Conservation (phyloP, 2,329 filamentous ascomycete species). For the Aspergillus awamori region DNA sequence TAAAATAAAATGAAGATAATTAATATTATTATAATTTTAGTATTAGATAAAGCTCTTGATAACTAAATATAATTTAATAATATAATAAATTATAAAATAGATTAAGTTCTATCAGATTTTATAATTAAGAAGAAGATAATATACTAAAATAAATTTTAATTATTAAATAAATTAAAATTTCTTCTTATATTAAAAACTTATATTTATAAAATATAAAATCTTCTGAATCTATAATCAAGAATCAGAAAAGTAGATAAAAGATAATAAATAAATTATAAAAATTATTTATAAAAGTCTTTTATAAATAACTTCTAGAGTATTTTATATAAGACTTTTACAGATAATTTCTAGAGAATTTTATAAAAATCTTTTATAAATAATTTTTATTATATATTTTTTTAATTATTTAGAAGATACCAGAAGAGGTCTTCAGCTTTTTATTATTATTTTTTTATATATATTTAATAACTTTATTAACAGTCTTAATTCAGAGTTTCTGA, state of each 20-base stretch:
- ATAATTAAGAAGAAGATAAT: not conserved
- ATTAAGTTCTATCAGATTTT: not conserved
- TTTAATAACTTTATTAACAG: not conserved
- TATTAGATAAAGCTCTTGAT: too few relatives aligned
- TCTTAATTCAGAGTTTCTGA: not conserved
- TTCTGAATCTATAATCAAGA: not conserved
- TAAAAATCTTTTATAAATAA: too few relatives aligned
- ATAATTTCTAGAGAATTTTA: too few relatives aligned
- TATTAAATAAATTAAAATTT: not conserved
- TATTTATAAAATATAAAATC: not conserved
- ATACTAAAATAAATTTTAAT: not conserved
- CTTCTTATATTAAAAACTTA: not conserved
- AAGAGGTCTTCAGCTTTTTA: too few relatives aligned
- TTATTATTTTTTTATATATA: not conserved
- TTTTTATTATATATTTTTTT: too few relatives aligned
- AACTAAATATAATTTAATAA: too few relatives aligned
- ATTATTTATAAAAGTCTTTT: not conserved
- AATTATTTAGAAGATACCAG: too few relatives aligned
- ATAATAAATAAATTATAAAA: not conserved
- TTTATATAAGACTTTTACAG: too few relatives aligned
- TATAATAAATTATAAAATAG: not conserved
- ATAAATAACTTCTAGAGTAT: not conserved
- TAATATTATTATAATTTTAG: too few relatives aligned
- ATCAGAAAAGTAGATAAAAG: not conserved
- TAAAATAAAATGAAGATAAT: too few relatives aligned